Conservation (phyloP, 2,329 filamentous ascomycete genomes). For the Uncinocarpus reesii region DNA sequence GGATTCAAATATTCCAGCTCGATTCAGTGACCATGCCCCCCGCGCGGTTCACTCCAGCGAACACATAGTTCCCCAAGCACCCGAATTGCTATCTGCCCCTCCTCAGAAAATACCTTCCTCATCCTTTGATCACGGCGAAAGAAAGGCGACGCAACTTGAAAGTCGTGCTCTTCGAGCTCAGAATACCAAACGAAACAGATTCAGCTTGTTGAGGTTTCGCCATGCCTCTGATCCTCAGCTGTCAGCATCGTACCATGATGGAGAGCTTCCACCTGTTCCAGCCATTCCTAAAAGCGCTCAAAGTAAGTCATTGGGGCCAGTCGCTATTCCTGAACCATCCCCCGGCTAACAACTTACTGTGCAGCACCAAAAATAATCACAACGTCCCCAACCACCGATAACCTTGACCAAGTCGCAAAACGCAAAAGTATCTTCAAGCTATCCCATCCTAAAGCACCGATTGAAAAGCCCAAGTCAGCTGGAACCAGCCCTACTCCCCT, state of each 20-base stretch:
- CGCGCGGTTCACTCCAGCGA: constrained; percentile 10
- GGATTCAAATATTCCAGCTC: constrained; percentile 6
- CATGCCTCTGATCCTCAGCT: constrained; percentile 91
- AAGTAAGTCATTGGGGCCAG: constrained; percentile 19
- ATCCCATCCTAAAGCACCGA: neutral
- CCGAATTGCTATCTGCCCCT: constrained; percentile 10
- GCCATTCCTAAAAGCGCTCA: constrained; percentile 30
- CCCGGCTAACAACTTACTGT: constrained; percentile 4
- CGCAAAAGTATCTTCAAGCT: constrained; percentile 18
- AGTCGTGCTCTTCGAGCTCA: constrained; percentile 8
- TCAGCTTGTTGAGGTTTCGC: constrained; percentile 68
- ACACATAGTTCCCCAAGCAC: constrained; percentile 8
- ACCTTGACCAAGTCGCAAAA: constrained; percentile 37
- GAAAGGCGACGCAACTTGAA: neutral
- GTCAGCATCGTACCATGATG: constrained; percentile 59
- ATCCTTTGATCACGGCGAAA: constrained; percentile 5
- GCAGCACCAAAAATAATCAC: constrained; percentile 65
- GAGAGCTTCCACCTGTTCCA: constrained; percentile 41
- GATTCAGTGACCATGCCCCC: constrained; percentile 14
- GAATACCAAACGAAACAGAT: constrained; percentile 35
- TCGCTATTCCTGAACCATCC: no score
- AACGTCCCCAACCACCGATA: constrained; percentile 67
- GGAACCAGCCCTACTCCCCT: neutral
- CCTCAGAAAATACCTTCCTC: constrained; percentile 2
- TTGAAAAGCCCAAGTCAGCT: constrained; percentile 1